These are phyloP conservation scores for Pyrenophora teres DNA, from an alignment of 2,329 filamentous ascomycete genomes.

Conservation along the genomic window DNA sequence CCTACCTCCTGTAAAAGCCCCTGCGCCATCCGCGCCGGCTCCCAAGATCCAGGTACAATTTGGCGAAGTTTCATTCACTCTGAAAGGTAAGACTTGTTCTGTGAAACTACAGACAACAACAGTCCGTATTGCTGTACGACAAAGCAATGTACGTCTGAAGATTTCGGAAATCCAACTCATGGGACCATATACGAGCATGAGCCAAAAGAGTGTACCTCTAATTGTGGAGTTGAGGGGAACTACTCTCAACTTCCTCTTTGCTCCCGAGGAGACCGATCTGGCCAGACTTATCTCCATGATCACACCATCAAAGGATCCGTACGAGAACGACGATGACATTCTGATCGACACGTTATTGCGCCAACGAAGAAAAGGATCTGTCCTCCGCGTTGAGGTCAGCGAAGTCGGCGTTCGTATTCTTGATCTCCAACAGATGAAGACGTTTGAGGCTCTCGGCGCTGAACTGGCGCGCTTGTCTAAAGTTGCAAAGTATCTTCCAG, in stretches of 20 bases:
- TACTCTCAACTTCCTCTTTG: constrained; percentile 69
- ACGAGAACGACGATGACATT: constrained; percentile 88
- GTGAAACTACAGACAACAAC: constrained; percentile 77
- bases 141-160: constrained; percentile 71
- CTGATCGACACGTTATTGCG: constrained; percentile 88
- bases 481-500: constrained; percentile 91
- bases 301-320: constrained; percentile 89
- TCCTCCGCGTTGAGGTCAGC: constrained; percentile 72
- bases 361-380: constrained; percentile 83
- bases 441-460: constrained; percentile 72
- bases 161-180: constrained; percentile 76
- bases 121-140: constrained; percentile 77
- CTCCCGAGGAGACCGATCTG: constrained; percentile 79
- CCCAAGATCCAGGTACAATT: constrained; percentile 76
- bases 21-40: constrained; percentile 22
- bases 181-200: constrained; percentile 67
- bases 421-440: constrained; percentile 67
- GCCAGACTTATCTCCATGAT: constrained; percentile 82
- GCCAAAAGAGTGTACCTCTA: constrained; percentile 63
- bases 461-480: constrained; percentile 83
- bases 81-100: constrained; percentile 79
- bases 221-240: constrained; percentile 68
- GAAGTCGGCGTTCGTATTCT: constrained; percentile 66
- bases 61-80: constrained; percentile 73
- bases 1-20: constrained; percentile 25